Evolutionary conservation across 495 filamentous ascomycete genomes (phyloP).

Genomic region (Penicillium angulare): DNA sequence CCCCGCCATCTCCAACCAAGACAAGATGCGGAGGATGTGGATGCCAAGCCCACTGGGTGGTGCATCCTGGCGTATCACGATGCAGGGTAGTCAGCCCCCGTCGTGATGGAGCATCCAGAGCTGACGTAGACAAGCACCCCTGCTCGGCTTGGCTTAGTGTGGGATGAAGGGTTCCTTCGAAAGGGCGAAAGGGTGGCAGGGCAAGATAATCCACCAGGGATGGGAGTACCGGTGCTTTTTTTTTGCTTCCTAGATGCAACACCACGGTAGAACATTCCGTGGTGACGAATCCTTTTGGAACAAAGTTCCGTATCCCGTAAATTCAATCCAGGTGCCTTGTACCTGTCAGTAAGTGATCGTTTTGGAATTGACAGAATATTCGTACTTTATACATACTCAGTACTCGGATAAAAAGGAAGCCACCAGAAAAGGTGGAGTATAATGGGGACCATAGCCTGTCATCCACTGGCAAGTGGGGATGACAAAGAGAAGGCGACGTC

Average conservation of each 20-base stretch:
- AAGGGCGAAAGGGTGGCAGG: slow-evolving; percentile 8
- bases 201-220: slow-evolving; percentile 10
- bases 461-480: neutral
- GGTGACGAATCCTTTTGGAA: slow-evolving; percentile 22
- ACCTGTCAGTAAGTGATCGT: neutral
- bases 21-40: slow-evolving; percentile 3
- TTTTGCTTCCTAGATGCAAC: slow-evolving; percentile 7
- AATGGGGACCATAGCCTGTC: too few relatives aligned
- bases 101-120: slow-evolving; percentile 13
- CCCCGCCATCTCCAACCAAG: too few relatives aligned
- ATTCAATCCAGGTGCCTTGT: neutral
- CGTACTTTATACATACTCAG: neutral
- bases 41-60: slow-evolving; percentile 2
- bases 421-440: neutral
- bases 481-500: neutral
- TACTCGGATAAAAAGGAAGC: neutral
- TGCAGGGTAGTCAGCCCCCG: slow-evolving; percentile 8
- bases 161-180: slow-evolving; percentile 9
- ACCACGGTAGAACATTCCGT: slow-evolving; percentile 14
- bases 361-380: neutral
- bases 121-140: slow-evolving; percentile 23
- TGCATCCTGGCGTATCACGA: slow-evolving; percentile 14
- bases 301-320: slow-evolving; percentile 8
- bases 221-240: too few relatives aligned
- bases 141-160: slow-evolving; percentile 11